These are phyloP conservation scores for Hirsutella minnesotensis DNA, from an alignment of 2,329 filamentous ascomycete species.

Conservation along the genomic window DNA sequence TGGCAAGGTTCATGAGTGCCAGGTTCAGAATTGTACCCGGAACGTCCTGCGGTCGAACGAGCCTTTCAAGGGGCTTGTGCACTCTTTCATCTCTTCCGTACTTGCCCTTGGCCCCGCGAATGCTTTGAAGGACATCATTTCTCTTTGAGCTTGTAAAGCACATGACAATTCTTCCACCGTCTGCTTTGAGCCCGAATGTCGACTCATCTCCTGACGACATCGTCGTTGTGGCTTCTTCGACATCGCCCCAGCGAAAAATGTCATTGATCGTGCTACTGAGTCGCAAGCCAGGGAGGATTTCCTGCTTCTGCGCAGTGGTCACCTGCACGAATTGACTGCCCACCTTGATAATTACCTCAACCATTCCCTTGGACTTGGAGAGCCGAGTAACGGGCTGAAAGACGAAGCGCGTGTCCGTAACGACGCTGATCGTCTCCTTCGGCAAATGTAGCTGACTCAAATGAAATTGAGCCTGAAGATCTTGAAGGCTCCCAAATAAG, in stretches of 20 bases:
- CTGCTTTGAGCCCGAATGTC: conserved; percentile 54
- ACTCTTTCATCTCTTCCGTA: conserved; percentile 50
- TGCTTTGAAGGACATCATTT: conserved; percentile 49
- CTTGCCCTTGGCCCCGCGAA: conserved; percentile 51
- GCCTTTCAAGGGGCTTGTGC: conserved; percentile 50
- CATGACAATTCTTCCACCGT: conserved; percentile 61
- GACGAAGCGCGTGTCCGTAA: conserved; percentile 52
- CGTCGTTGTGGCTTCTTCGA: conserved; percentile 54
- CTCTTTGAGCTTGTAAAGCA: conserved; percentile 58
- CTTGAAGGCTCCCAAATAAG: conserved; percentile 51
- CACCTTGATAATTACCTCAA: conserved; percentile 57
- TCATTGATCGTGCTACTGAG: conserved; percentile 56
- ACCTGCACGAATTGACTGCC: conserved; percentile 60
- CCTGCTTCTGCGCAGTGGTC: conserved; percentile 56
- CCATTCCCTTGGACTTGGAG: conserved; percentile 58
- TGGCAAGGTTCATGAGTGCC: conserved; percentile 54
- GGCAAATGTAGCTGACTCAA: conserved; percentile 54
- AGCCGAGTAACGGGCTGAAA: conserved; percentile 54
- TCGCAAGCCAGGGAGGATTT: conserved; percentile 50
- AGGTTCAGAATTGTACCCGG: conserved; percentile 58
- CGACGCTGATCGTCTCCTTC: conserved; percentile 58
- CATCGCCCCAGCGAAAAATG: conserved; percentile 55
- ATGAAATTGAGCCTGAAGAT: conserved; percentile 55
- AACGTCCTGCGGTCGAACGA: conserved; percentile 58
- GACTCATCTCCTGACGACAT: conserved; percentile 55